A percentile compares a stretch with the other conserved stretches of the same genome.
Conservation (phyloP, 2,329 filamentous ascomycete genomes). For the Chalaropsis ovoidea region DNA sequence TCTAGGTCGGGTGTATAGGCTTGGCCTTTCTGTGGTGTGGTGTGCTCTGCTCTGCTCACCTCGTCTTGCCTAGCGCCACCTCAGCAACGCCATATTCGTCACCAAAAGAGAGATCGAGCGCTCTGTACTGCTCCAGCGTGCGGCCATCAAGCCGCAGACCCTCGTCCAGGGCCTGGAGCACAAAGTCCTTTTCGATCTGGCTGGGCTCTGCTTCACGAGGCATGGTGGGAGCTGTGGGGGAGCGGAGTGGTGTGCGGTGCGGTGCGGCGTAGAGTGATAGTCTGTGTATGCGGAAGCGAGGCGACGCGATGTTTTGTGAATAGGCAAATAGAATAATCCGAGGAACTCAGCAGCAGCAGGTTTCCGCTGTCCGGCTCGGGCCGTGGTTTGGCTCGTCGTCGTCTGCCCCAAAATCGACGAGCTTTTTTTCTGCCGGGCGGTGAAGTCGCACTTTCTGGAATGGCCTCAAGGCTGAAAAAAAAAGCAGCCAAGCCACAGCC, state of each 20-base stretch:
- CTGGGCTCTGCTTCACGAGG: conserved; percentile 88
- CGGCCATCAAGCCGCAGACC: conserved; percentile 77
- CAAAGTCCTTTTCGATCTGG: conserved; percentile 76
- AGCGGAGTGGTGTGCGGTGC: no score
- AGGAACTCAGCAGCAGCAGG: neutral
- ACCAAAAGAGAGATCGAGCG: conserved; percentile 68
- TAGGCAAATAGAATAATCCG: neutral
- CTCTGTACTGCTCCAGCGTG: conserved; percentile 66
- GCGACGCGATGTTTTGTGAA: neutral
- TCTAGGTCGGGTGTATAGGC: neutral
- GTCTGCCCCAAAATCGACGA: neutral
- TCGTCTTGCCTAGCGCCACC: conserved; percentile 80
- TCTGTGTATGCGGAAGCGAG: neutral
- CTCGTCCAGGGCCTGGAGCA: conserved; percentile 70
- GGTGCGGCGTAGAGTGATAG: conserved; percentile 10
- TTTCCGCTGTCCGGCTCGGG: neutral
- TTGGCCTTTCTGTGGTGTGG: neutral
- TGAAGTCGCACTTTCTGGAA: conserved; percentile 33
- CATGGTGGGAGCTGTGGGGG: conserved; percentile 49
- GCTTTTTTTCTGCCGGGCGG: conserved; percentile 42
- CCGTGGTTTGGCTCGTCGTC: neutral
- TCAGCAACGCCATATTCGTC: conserved; percentile 86
- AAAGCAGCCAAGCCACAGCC: conserved; percentile 1
- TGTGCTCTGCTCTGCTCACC: conserved; percentile 42
- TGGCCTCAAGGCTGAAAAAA: conserved; percentile 16